Evolutionary conservation across 2,329 filamentous ascomycete species (phyloP), one percentile per base, ranked within the genome.

Genomic region (Colletotrichum viniferum): DNA sequence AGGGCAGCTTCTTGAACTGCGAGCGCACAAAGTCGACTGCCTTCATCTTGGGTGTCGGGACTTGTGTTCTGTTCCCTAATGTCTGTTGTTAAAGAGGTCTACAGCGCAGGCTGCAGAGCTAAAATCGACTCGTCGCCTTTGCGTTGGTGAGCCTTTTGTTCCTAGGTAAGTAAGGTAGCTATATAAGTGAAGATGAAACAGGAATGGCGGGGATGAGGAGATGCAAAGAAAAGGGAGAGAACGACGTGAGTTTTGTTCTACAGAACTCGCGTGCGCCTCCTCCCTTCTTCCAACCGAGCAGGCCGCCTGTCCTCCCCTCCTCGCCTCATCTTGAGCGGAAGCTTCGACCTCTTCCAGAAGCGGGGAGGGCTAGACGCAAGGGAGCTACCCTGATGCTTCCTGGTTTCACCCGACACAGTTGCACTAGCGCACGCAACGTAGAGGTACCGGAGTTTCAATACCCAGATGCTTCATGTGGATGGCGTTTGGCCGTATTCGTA

Each of bases 1-100:
- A 80, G n/a, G 82, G 81, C 61, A 83, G 79, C 24, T 69, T 79
- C 13, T 73, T 73, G 67, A 81, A 81, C 60, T 81, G 79, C 13
- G 78, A 77, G 63, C 61, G 60, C 26, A 77, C 0, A n/a, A 76
- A 76, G 43, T 69, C 70, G n/a, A 76, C 64, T 4, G 34, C 56
- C 34, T 64, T 76, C 56, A 76, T 68, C 21, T 58, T 73, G 60
- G 64, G 34, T 58, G 43, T 43, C 12, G 55, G 21, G 13, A 34
- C 16, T 21, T 36, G n/a, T 34, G 12, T 21, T 36, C 5, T 18
- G 43, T 52, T 52, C n/a, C 10, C 43, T 52, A 52, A 21, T 52
- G 43, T 52, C 43, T 52, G 43, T 24, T 21, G 43, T 21, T 52
- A 52, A 24, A 52, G n/a, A 24, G 8, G 21, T 58, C 55, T 30